These are phyloP conservation scores for Candida yuanshanica DNA, from an alignment of 805 yeast genomes.

Conservation along the genomic window DNA sequence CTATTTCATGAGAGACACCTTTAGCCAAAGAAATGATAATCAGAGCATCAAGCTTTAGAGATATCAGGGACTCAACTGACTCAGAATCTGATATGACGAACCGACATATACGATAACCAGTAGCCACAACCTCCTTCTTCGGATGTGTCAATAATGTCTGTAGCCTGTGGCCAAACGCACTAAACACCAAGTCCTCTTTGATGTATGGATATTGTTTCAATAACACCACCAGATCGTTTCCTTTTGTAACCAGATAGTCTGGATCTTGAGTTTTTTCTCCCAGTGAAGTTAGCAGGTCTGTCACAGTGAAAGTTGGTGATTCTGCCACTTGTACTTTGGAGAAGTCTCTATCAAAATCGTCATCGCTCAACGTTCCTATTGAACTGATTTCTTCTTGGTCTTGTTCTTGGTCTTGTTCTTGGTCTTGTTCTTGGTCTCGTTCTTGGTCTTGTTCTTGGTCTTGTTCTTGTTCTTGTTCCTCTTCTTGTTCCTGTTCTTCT, in stretches of 20 bases:
- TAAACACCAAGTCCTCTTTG: slow-evolving; percentile 56
- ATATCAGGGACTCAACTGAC: slow-evolving; percentile 48
- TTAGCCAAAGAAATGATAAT: slow-evolving; percentile 60
- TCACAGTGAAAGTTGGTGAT: slow-evolving; percentile 53
- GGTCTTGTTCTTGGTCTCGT: too few relatives aligned
- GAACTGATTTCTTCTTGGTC: too few relatives aligned
- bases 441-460: too few relatives aligned
- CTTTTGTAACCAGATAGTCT: slow-evolving; percentile 45
- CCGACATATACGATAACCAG: slow-evolving; percentile 72
- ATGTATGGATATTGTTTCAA: slow-evolving; percentile 53
- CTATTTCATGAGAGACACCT: slow-evolving; percentile 47
- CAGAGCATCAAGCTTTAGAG: slow-evolving; percentile 54
- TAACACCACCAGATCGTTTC: slow-evolving; percentile 60
- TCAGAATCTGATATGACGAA: slow-evolving; percentile 50
- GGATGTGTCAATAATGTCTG: slow-evolving; percentile 55
- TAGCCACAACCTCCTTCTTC: slow-evolving; percentile 58
- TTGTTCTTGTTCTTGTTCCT: too few relatives aligned
- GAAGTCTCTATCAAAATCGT: background rate
- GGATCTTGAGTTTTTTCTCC: slow-evolving; percentile 47
- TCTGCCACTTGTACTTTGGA: background rate
- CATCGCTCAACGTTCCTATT: background rate
- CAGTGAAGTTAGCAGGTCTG: slow-evolving; percentile 54
- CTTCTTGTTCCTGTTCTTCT: too few relatives aligned
- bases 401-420: too few relatives aligned
- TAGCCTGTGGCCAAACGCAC: slow-evolving; percentile 51